Base-by-base conservation (phyloP, 441 rosid species). In the Gossypium schwendimanii region DNA sequence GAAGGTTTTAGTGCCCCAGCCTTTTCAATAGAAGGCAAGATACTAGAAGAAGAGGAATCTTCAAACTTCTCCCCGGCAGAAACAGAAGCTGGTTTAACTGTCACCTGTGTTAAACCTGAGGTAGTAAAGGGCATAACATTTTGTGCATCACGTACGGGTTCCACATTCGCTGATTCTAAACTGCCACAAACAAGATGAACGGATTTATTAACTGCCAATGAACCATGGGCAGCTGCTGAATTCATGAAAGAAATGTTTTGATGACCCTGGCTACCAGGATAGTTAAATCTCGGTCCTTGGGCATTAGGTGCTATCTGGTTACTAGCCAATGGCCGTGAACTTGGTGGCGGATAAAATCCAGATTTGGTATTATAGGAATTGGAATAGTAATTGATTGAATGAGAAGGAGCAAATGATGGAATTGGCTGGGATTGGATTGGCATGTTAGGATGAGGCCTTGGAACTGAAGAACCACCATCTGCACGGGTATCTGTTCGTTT, bases 381-480 rank as follows among this genome's bases (percentile, higher is more conserved):
- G 20, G 91, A 54, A 75, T 70, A 87, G 79, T 85, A 90, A 77
- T 81, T 90, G 1, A 80, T 79, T 31, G 86, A 81, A 75, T 84
- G 91, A 45, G 85, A 64, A 58, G 85, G 67, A 14, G 87, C 59
- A 83, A 80, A 91, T 15, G 99, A 76, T 72, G 89, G 77, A 47
- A 86, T 71, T 24, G 88, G 88, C 73, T 84, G 97, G 36, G 98
- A 75, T 71, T 90, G 92, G 75, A 89, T 76, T 72, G 93, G 90
- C 63, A 83, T 70, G 61, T 80, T 87, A 57, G 87, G 78, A 81
- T 89, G 96, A 21, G 88, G 77, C 80, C 96, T 89, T 33, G 87
- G 63, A 68, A 83, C 86, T 5, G 87, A 78, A 66, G 85, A 60
- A 45, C 85, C 89, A 60, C 84, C 84, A 78, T 91, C 99, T 23